A percentile compares a stretch with the other conserved stretches of the same genome.
Conservation (phyloP, 129 eudicot species). For the Chrysanthemum seticuspe region DNA sequence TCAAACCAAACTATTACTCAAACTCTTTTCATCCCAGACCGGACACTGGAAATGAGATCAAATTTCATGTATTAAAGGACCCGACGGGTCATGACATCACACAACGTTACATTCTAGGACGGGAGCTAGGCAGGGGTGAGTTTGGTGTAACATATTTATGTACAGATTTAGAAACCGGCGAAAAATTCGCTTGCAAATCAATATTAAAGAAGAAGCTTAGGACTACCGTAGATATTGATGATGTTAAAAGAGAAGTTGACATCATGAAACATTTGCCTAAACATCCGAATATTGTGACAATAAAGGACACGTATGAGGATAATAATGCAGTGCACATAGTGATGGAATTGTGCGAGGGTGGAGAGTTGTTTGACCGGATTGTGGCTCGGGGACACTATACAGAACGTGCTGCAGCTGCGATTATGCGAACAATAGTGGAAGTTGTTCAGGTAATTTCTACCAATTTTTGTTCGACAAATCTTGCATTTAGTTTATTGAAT, state of each 20-base stretch:
- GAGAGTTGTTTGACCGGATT: slow-evolving; percentile 75
- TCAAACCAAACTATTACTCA: slow-evolving; percentile 54
- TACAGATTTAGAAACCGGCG: slow-evolving; percentile 55
- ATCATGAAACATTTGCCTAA: slow-evolving; percentile 80
- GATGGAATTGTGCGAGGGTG: slow-evolving; percentile 89
- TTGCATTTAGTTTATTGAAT: background rate
- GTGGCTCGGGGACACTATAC: slow-evolving; percentile 87
- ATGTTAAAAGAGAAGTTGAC: slow-evolving; percentile 79
- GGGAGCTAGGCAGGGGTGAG: slow-evolving; percentile 81
- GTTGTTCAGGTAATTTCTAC: slow-evolving; percentile 63
- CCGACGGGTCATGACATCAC: slow-evolving; percentile 58
- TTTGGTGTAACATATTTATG: slow-evolving; percentile 83
- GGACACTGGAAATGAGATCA: slow-evolving; percentile 38
- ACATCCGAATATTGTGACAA: slow-evolving; percentile 64
- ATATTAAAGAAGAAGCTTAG: slow-evolving; percentile 75
- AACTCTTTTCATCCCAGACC: slow-evolving; percentile 40
- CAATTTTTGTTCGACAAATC: background rate
- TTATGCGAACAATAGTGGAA: slow-evolving; percentile 68
- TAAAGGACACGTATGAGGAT: slow-evolving; percentile 79
- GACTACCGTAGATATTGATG: slow-evolving; percentile 77
- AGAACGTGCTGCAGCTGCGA: slow-evolving; percentile 75
- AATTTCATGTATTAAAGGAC: slow-evolving; percentile 51
- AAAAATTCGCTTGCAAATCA: slow-evolving; percentile 70
- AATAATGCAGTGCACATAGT: slow-evolving; percentile 73
- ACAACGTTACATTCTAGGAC: slow-evolving; percentile 54